Base-by-base conservation (phyloP, 768 basidiomycete genomes). In the Tricholoma hemisulphureum region DNA sequence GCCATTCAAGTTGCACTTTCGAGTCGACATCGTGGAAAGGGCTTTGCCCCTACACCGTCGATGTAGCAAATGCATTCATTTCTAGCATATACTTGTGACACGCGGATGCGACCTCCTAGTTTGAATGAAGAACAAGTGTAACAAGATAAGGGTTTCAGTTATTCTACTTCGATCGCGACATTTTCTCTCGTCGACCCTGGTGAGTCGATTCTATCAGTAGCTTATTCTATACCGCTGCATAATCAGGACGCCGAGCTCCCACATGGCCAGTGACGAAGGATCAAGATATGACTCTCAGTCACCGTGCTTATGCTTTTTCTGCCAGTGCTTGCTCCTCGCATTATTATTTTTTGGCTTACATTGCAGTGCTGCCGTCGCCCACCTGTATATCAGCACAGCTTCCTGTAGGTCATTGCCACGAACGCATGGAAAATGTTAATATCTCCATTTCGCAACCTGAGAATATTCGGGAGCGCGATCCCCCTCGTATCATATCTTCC, bases 381-480 rank as follows among this genome's bases (percentile, higher is more conserved):
- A 8, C 35, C 49, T 31, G 23, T 53, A 31, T 43, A 48, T 35
- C 39, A 18, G 34, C 34, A 54, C 46, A 53, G 45, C 45, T 18
- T 23, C 9, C n/a, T 16, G 26, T 35, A 32, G 20, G 2, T 13
- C 41, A 20, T 21, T 23, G n/a, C 26, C 45, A 34, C 43, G 43
- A 24, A 46, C 9, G 43, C 14, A 41, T 48, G 21, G 4, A 35
- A 21, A n/a, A 26, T 57, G 41, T 37, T 24, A 29, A 37, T 50
- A 59, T 41, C 58, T 46, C 58, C 58, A 55, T 59, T 31, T n/a
- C 29, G 21, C n/a, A 6, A 18, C 48, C 58, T 59, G 58, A 49
- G 52, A 58, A 53, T 7, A 43, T 48, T 32, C 24, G 43, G 55
- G 49, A 51, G 37, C 29, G 53, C 41, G 31, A 46, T 16, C 37